Percentiles rank a stretch among this genome's conserved stretches.
phyloP scores from a whole-genome alignment of 2,329 filamentous ascomycete genomes.

The Onygenales sp. region DNA sequence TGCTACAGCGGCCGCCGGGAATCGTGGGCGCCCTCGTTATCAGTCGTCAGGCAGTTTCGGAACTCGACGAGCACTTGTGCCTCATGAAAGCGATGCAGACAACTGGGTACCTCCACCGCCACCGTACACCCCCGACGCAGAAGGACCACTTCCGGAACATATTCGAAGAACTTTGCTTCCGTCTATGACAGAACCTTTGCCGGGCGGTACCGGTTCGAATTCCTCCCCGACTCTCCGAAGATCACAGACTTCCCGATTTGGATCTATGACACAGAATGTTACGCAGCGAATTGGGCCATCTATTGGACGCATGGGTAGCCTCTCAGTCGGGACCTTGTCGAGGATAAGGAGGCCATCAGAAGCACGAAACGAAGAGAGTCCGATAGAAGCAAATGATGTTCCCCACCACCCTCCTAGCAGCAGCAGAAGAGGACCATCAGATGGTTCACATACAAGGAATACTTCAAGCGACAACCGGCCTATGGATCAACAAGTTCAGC shows the following conservation, averaged over 20 bases:
- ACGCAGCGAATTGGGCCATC: constrained; percentile 18
- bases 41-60: background rate
- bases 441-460: background rate
- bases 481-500: background rate
- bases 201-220: background rate
- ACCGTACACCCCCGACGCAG: constrained; percentile 47
- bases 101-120: constrained; percentile 83
- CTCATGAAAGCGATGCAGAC: constrained; percentile 79
- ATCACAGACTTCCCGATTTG: constrained; percentile 19
- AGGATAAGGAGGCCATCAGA: background rate
- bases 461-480: background rate
- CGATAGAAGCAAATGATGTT: background rate
- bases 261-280: constrained; percentile 14
- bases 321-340: background rate
- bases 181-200: constrained; percentile 12
- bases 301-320: constrained; percentile 20
- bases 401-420: background rate
- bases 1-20: constrained; percentile 64
- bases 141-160: constrained; percentile 24
- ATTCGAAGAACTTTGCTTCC: constrained; percentile 26
- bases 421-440: background rate
- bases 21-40: constrained; percentile 41
- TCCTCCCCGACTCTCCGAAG: constrained; percentile 1
- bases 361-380: background rate
- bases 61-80: constrained; percentile 56